These are phyloP conservation scores for Carex arenaria DNA, from an alignment of 202 grass and related monocot species.

Conservation along the genomic window DNA sequence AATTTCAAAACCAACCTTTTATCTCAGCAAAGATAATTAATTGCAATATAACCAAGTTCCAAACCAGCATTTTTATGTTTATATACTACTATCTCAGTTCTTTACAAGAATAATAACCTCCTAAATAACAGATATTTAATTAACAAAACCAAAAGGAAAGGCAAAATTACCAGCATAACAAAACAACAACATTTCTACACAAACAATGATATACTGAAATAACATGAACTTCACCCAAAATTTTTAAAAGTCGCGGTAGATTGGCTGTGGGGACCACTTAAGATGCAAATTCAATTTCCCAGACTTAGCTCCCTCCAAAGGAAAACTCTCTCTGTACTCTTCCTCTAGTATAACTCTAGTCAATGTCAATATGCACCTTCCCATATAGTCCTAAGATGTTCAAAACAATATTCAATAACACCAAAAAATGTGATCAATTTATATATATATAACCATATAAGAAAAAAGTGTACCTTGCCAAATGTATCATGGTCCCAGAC, in stretches of 20 bases:
- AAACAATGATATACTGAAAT: background rate
- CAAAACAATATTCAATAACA: no score
- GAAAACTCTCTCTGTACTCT: conserved; percentile 65
- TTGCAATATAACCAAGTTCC: background rate
- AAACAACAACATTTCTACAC: conserved; percentile 6
- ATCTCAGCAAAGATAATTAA: background rate
- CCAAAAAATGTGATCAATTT: background rate
- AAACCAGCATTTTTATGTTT: background rate
- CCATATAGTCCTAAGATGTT: conserved; percentile 66
- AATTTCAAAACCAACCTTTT: background rate
- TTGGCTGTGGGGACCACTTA: conserved; percentile 73
- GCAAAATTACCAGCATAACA: conserved; percentile 13
- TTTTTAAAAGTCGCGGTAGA: conserved; percentile 44
- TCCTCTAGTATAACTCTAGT: conserved; percentile 82
- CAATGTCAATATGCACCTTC: conserved; percentile 74
- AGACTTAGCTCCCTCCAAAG: conserved; percentile 69
- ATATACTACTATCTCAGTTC: background rate
- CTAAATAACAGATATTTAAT: background rate
- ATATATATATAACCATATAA: background rate
- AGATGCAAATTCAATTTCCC: conserved; percentile 78
- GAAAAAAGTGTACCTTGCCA: conserved; percentile 52
- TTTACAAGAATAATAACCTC: background rate
- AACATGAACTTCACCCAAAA: conserved; percentile 16
- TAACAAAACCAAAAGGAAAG: background rate
- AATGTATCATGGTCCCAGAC: conserved; percentile 96